Evolutionary conservation across 257 asterid species (phyloP).

Genomic region (Orobanche coerulescens): DNA sequence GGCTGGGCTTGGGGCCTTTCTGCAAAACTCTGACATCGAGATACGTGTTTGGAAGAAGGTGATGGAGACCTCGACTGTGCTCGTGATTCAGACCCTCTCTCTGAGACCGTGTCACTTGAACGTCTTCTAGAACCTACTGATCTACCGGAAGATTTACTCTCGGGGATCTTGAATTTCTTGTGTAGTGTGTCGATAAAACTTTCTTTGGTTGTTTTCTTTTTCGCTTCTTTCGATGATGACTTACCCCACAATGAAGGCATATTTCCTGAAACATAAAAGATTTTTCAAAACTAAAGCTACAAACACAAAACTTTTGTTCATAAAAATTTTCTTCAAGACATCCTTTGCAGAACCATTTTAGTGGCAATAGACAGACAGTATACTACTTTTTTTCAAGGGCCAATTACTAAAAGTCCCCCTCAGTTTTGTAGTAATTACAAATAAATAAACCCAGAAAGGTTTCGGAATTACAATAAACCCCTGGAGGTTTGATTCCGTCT

Average conservation of each 20-base stretch:
- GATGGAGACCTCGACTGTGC: constrained; percentile 77
- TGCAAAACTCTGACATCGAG: constrained; percentile 85
- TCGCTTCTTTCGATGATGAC: constrained; percentile 81
- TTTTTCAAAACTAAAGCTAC: constrained; percentile 16
- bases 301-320: background rate
- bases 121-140: constrained; percentile 74
- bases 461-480: no score
- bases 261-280: constrained; percentile 44
- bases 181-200: constrained; percentile 77
- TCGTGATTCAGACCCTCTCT: constrained; percentile 67
- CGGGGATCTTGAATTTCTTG: constrained; percentile 73
- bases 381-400: no score
- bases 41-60: constrained; percentile 78
- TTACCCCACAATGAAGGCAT: constrained; percentile 98
- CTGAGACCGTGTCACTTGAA: constrained; percentile 59
- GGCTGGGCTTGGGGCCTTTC: constrained; percentile 82
- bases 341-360: background rate
- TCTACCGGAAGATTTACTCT: constrained; percentile 58
- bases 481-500: no score
- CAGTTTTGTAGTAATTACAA: no score
- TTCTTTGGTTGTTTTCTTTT: constrained; percentile 70
- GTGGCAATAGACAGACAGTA: background rate
- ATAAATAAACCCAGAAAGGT: no score
- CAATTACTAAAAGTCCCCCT: no score
- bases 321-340: background rate